Evolutionary conservation across 1,284 basidiomycete species (phyloP), one percentile per base, ranked within the genome.

Genomic region (Ceratobasidium theobromae): DNA sequence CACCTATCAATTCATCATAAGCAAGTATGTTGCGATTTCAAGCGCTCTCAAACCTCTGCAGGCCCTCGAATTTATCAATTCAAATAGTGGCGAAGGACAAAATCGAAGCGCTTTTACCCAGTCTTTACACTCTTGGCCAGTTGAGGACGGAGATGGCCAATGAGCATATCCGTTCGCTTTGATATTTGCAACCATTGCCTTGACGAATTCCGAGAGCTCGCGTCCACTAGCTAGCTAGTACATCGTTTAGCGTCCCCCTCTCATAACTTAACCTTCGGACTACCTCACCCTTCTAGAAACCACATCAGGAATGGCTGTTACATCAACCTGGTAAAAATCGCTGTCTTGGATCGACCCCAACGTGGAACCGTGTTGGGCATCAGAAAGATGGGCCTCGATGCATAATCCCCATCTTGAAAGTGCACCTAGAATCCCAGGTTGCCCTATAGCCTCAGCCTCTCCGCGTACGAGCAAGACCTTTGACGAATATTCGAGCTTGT

Each of bases 21-120:
- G 35, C 58, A 43, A 9, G 11, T 14, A 23, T 51, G 53, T 32
- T 14, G 32, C n/a, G 58, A 11, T 21, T 53, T 3, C n/a, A n/a
- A 45, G 41, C 25, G 38, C 38, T 21, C 27, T 74, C 80, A 67
- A 73, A 87, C 94, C 93, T 79, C 95, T 82, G 73, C 95, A 98
- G 12, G 95, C 95, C 76, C 93, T 94, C 4, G 93, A 95, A 76
- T 96, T 95, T 68, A 93, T 81, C 68, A 98, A 77, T 49, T 94
- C 89, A 11, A 94, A 74, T 62, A 97, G 80, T 66, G 84, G 85
- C 52, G 80, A 80, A 8, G 95, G 95, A 76, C 90, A 93, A 80
- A 84, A 86, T 30, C 89, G 83, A 54, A 94, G 75, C 32, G 86
- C 85, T 69, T 82, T 82, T 65, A 88, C 77, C 93, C 91, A 95